These are phyloP conservation scores for Cyclotella choctawhatcheeana DNA, from an alignment of 108 stramenopile genomes.

Conservation along the genomic window DNA sequence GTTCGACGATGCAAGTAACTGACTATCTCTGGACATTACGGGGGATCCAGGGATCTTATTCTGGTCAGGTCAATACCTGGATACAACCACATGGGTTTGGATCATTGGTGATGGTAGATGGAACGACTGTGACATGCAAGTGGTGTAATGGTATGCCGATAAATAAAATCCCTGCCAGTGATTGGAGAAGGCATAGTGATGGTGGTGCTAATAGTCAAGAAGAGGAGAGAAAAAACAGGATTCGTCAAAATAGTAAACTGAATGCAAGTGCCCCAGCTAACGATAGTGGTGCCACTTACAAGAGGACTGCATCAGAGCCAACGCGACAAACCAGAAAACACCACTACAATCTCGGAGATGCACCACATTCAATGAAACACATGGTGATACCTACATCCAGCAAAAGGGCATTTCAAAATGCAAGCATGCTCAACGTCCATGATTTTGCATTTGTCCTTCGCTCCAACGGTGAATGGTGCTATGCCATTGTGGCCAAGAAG, in stretches of 20 bases:
- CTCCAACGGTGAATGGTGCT: conserved; percentile 25
- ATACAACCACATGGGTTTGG: conserved; percentile 24
- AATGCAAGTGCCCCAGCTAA: conserved; percentile 1
- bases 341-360: conserved; percentile 4
- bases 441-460: conserved; percentile 25
- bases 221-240: neutral
- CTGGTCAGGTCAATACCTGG: conserved; percentile 17
- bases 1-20: neutral
- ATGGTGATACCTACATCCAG: conserved; percentile 4
- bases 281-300: neutral
- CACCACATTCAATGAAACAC: neutral
- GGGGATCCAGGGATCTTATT: conserved; percentile 1
- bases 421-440: neutral
- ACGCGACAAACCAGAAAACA: neutral
- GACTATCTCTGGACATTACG: conserved; percentile 10
- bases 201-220: neutral
- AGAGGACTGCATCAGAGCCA: neutral
- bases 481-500: conserved; percentile 15
- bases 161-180: too few species aligned
- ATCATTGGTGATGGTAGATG: conserved; percentile 1
- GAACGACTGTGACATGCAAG: neutral
- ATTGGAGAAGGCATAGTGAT: neutral
- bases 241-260: neutral
- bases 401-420: conserved; percentile 1
- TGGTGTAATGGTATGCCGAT: conserved; percentile 16